phyloP scores from a whole-genome alignment of 768 basidiomycete genomes.

The Polyporus arcularius region DNA sequence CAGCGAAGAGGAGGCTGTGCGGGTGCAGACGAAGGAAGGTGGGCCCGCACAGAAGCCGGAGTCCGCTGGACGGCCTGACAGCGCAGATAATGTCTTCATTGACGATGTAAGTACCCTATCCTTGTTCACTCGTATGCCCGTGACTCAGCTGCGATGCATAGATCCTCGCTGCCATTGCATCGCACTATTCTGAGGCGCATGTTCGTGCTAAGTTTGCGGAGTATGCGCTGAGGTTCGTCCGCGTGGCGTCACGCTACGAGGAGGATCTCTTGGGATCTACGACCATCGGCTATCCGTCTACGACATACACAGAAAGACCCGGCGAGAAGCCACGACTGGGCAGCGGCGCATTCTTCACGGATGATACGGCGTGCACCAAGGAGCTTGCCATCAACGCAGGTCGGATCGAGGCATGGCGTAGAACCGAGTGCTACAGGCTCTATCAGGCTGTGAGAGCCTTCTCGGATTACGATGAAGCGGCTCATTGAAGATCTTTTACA shows the following conservation, averaged over 20 bases:
- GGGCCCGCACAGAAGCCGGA: constrained; percentile 47
- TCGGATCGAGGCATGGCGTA: constrained; percentile 92
- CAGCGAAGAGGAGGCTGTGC: constrained; percentile 73
- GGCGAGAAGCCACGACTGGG: constrained; percentile 59
- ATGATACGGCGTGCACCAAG: constrained; percentile 62
- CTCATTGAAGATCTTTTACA: constrained; percentile 32
- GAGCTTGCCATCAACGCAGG: constrained; percentile 78
- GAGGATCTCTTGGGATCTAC: constrained; percentile 76
- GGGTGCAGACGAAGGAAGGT: constrained; percentile 55
- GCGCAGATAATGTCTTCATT: constrained; percentile 82
- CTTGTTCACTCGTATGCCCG: neutral
- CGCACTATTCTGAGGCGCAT: constrained; percentile 87
- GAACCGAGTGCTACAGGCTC: constrained; percentile 77
- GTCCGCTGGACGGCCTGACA: constrained; percentile 56
- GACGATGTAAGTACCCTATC: constrained; percentile 73
- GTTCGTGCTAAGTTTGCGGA: constrained; percentile 90
- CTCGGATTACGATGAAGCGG: neutral
- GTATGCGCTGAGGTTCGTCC: constrained; percentile 84
- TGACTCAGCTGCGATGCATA: constrained; percentile 30
- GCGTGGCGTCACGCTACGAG: constrained; percentile 89
- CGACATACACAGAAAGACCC: constrained; percentile 48
- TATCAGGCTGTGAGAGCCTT: constrained; percentile 58
- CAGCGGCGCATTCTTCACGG: constrained; percentile 77
- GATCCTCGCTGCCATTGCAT: constrained; percentile 86
- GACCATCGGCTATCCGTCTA: constrained; percentile 69